Base-by-base conservation (phyloP, 768 basidiomycete genomes). In the Russula griseocarnosa region DNA sequence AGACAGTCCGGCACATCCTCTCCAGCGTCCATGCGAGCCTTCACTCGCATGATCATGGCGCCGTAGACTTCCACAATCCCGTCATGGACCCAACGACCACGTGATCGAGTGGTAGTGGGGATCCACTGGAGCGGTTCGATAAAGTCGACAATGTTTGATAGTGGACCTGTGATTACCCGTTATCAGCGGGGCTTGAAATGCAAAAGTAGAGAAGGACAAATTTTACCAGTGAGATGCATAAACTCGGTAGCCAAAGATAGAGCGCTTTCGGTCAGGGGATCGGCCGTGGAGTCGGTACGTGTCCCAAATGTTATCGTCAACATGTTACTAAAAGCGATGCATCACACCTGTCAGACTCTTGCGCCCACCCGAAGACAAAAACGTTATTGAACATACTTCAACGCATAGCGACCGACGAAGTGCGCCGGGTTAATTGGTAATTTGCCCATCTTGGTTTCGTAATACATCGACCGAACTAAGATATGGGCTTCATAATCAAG, bases 71-170 rank as follows among this genome's bases (percentile, higher is more conserved):
- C 69, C 36, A 75, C 61, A 46, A 76, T 65, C 42, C 70, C 73
- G 13, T 71, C 58, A 56, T 80, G 79, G 3, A 82, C 75, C 30
- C 74, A 75, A 50, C 70, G 71, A 3, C 74, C 80, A 11, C 81
- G 76, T 1, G 72, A 69, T 9, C 70, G 73, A 73, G 77, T 77
- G 28, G 65, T 62, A 40, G 73, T 77, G 2, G 79, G 80, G 1
- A 81, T 42, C 47, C 70, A 69, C 49, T 80, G 80, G 30, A 82
- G 75, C 14, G 76, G 61, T 16, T 75, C 75, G 7, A 82, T 62
- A 60, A 81, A 82, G 68, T 82, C 81, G 34, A 76, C 74, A 14
- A 77, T 51, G 62, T 82, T 82, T 1, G 79, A 78, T 30, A 76
- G 72, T 0, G 81, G 79, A 16, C 80, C 80, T 69, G 54, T 49